These are phyloP conservation scores for Penicillium longicatenatum DNA, from an alignment of 495 filamentous ascomycete genomes.

Conservation along the genomic window DNA sequence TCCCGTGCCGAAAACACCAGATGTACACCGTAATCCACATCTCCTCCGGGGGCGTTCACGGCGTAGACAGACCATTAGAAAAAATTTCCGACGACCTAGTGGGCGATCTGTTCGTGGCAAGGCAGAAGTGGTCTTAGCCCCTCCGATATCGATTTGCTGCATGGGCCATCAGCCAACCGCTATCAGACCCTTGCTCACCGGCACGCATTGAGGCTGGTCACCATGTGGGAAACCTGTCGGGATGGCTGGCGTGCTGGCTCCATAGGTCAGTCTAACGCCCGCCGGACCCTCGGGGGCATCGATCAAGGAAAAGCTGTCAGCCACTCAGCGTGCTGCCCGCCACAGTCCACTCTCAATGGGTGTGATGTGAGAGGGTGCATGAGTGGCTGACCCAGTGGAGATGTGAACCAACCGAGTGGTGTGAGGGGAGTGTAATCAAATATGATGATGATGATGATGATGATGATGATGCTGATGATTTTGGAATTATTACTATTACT, in stretches of 20 bases:
- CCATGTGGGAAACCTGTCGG: conserved; percentile 15
- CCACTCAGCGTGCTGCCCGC: conserved; percentile 32
- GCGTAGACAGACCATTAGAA: conserved; percentile 11
- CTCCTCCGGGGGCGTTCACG: not conserved
- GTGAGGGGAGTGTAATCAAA: not conserved
- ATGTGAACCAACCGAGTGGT: not conserved
- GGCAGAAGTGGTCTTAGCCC: not conserved
- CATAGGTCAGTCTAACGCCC: conserved; percentile 17
- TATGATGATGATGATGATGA: too few relatives aligned
- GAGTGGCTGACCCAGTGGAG: conserved; percentile 5
- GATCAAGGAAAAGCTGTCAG: conserved; percentile 16
- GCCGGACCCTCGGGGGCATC: conserved; percentile 22
- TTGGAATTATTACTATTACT: not conserved
- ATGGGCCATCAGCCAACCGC: conserved; percentile 12
- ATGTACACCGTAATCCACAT: not conserved
- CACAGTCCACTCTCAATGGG: conserved; percentile 12
- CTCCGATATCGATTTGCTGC: conserved; percentile 11
- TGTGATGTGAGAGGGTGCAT: conserved; percentile 19
- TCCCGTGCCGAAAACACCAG: not conserved
- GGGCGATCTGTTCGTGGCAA: conserved; percentile 14
- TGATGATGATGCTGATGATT: too few relatives aligned
- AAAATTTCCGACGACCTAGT: conserved; percentile 24
- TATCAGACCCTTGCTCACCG: conserved; percentile 18
- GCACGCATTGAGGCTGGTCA: conserved; percentile 8
- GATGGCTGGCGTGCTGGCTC: conserved; percentile 20